These are phyloP conservation scores for Zea mays DNA, from an alignment of 176 grass and related monocot species.

Conservation along the genomic window Zm-B73-REFERENCE-NAM-5.0 NC_050097.1:211485501-211486000, in stretches of 20 bases:
- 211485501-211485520: conserved; percentile 72
- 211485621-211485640: conserved; percentile 24
- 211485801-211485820: conserved; percentile 33
- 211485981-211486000: too few relatives aligned
- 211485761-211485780: conserved; percentile 92
- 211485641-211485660: conserved; percentile 20
- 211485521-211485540: conserved; percentile 72
- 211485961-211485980: conserved; percentile 28
- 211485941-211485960: conserved; percentile 20
- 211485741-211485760: conserved; percentile 70
- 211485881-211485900: conserved; percentile 64
- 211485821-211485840: not conserved
- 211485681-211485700: conserved; percentile 46
- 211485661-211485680: conserved; percentile 53
- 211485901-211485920: conserved; percentile 61
- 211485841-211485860: conserved; percentile 27
- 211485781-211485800: conserved; percentile 90
- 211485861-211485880: conserved; percentile 67
- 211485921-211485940: conserved; percentile 74
- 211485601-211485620: conserved; percentile 6
- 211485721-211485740: conserved; percentile 80
- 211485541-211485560: conserved; percentile 55
- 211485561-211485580: conserved; percentile 38
- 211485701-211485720: conserved; percentile 69
- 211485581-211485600: conserved; percentile 49